Conservation (phyloP, 257 asterid species). For the Galeopsis tetrahit region DNA sequence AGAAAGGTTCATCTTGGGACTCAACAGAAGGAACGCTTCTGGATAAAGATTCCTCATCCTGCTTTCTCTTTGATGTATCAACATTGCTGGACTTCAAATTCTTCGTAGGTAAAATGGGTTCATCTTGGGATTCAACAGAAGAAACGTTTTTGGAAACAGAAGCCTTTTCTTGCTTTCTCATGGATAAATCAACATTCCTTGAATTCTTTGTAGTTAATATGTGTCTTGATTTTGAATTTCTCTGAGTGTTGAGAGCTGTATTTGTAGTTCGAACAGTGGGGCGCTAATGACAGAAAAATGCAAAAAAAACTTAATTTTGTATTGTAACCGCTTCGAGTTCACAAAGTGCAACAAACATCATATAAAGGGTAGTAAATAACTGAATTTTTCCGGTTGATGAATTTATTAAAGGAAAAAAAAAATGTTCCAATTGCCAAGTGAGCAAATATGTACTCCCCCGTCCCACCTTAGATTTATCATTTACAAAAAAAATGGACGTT, state of each 20-base stretch:
- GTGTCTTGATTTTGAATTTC: conserved; percentile 47
- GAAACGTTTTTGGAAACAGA: conserved; percentile 46
- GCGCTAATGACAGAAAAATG: conserved; percentile 43
- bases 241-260: conserved; percentile 42
- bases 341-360: background rate
- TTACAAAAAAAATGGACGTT: too few species aligned
- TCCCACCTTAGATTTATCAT: too few species aligned
- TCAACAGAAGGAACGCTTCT: conserved; percentile 42
- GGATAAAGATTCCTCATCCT: conserved; percentile 47
- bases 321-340: background rate
- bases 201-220: conserved; percentile 44
- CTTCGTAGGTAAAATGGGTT: conserved; percentile 35
- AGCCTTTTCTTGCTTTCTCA: conserved; percentile 49
- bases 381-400: background rate
- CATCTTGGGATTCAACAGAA: conserved; percentile 43
- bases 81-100: conserved; percentile 46
- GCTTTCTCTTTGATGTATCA: conserved; percentile 55
- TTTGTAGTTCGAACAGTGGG: conserved; percentile 39
- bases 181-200: conserved; percentile 53
- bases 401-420: too few species aligned
- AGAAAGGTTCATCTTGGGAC: conserved; percentile 47
- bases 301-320: background rate
- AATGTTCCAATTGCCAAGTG: too few species aligned
- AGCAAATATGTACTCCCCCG: too few species aligned
- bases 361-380: background rate